Base-by-base conservation (phyloP, 139 green algal species). In the Chlorella sp. region DNA sequence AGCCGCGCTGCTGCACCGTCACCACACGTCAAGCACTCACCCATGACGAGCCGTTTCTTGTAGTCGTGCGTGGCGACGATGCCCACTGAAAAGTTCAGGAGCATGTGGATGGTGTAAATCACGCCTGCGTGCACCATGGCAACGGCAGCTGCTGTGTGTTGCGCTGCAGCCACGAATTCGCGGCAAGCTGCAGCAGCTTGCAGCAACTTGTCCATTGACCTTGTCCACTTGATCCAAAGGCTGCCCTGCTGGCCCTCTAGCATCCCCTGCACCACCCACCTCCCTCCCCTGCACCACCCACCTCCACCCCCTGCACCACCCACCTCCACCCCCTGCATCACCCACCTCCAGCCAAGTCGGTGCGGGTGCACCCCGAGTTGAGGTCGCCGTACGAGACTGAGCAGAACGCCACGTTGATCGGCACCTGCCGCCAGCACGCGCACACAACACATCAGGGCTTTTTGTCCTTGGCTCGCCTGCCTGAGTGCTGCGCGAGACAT, bases 21-120 rank as follows among this genome's bases (percentile, higher is more conserved):
- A 32, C 14, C 24, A 29, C 5, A 24, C 10, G 59, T 29, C 59
- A n/a, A 31, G 59, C 59, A 30, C 68, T 59, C 31, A 74, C 51
- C 32, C 50, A 67, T 59, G 31, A 67, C 55, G 14, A 74, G 22
- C 3, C 24, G 27, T 29, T 67, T 67, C 14, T 27, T n/a, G 23
- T 67, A 74, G 17, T 42, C 51, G 27, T 67, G 51, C 20, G 35
- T 22, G 51, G 67, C n/a, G 4, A 67, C 33, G 2, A 35, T 23
- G 31, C 69, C 69, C 24, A 74, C 50, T 3, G 61, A 42, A 51
- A 74, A 74, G 69, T 49, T 59, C 20, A 74, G 29, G 32, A 74
- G 31, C 17, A 74, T 50, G 51, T 74, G 69, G 23, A 67, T 4
- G 1, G 51, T 20, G 31, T 74, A 74, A 23, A 67, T n/a, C 31